Evolutionary conservation across 2,329 filamentous ascomycete species (phyloP).

Genomic region (Huntiella omanensis): DNA sequence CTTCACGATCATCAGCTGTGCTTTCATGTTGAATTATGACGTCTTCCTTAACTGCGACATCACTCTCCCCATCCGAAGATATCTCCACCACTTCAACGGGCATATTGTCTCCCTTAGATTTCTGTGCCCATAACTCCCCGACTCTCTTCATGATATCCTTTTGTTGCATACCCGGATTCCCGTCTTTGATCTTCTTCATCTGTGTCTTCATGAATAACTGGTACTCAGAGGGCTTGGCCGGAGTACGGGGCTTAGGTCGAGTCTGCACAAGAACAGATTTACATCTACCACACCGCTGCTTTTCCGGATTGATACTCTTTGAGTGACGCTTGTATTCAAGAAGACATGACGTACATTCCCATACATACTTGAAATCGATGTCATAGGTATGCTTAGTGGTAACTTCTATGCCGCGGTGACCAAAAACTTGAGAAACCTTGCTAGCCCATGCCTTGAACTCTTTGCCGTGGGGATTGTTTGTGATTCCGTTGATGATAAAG

Average conservation of each 20-base stretch:
- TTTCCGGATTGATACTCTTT: conserved; percentile 57
- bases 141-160: conserved; percentile 53
- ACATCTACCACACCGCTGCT: conserved; percentile 63
- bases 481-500: conserved; percentile 66
- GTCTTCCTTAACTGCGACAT: not conserved
- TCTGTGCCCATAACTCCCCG: conserved; percentile 40
- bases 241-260: conserved; percentile 49
- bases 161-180: conserved; percentile 37
- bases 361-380: conserved; percentile 84
- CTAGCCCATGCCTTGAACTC: conserved; percentile 64
- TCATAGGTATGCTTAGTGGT: conserved; percentile 81
- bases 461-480: conserved; percentile 60
- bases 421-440: conserved; percentile 37
- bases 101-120: not conserved
- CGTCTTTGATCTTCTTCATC: conserved; percentile 39
- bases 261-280: conserved; percentile 53
- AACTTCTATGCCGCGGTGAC: conserved; percentile 47
- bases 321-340: conserved; percentile 67
- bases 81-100: conserved; percentile 13
- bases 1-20: not conserved
- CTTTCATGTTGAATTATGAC: not conserved
- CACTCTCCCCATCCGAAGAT: conserved; percentile 12
- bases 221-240: conserved; percentile 23
- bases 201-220: conserved; percentile 45
- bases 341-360: conserved; percentile 54